Base-by-base conservation (phyloP, 83 land plant species). In the Isoetes engelmannii region DNA sequence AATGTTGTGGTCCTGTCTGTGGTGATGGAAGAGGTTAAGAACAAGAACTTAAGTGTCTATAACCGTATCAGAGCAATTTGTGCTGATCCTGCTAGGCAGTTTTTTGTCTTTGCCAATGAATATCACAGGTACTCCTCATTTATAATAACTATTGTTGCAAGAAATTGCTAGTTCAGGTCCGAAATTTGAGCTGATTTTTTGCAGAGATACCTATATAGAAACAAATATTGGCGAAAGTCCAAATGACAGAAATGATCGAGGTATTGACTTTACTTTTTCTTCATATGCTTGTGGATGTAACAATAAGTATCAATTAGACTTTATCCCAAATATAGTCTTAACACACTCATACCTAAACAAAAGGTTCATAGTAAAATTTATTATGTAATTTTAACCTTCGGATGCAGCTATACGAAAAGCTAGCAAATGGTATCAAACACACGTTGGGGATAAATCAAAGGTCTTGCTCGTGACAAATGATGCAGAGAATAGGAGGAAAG, bases 161-260 rank as follows among this genome's bases (percentile, higher is more conserved):
- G n/a, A 51, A 51, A 51, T n/a, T 51, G 12, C 15, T 51, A 51
- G 54, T 51, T 10, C 54, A 12, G 1, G 54, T 51, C 15, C 1
- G 54, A 15, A 10, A 49, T 12, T 2, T 60, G 3, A n/a, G 63
- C 20, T 15, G 9, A 10, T 21, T 15, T 60, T 44, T 37, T 63
- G 46, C 82, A 92, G 97, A 77, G 97, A 92, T 64, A 92, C 97
- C 5, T 87, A 81, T 72, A 79, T 92, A 12, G 87, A 89, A 69
- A 73, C 82, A 44, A 80, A 87, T 87, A 79, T 69, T 54, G 84
- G 83, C 12, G 97, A 92, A 71, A 89, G 87, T 69, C 87, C 89
- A 10, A 92, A 92, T 77, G 97, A 92, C 74, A 84, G 87, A 7
- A 92, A 92, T 84, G 97, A 92, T 62, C 82, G 97, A 81, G 97